These are phyloP conservation scores for Flaveria sonorensis DNA, from an alignment of 129 eudicot species.

Conservation along the genomic window DNA sequence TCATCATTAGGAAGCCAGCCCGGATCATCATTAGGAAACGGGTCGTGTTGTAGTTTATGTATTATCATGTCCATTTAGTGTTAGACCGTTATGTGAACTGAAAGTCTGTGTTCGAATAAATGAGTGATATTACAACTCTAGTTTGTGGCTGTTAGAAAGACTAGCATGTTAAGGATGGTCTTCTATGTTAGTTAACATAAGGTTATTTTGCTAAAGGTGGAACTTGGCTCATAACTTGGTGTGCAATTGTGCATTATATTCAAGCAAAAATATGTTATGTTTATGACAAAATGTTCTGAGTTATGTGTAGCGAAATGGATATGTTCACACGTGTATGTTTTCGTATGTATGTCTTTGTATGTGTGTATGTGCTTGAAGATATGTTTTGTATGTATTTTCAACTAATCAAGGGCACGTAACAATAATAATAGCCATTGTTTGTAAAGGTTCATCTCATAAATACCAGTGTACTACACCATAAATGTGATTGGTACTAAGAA, in stretches of 20 bases:
- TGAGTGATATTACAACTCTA: constrained; percentile 1
- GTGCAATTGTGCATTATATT: too few species aligned
- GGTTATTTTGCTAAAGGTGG: neutral
- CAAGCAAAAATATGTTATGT: too few species aligned
- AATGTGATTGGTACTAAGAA: neutral
- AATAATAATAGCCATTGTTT: too few species aligned
- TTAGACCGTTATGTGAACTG: neutral
- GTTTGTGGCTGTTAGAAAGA: constrained; percentile 15
- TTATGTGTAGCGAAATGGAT: too few species aligned
- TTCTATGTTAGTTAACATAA: neutral
- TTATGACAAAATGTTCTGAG: too few species aligned
- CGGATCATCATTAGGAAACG: constrained; percentile 34
- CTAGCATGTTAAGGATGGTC: neutral
- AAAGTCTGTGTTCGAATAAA: neutral
- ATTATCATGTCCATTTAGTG: neutral
- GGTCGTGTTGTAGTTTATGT: neutral
- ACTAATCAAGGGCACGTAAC: too few species aligned
- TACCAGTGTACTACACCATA: too few species aligned
- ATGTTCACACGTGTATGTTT: too few species aligned
- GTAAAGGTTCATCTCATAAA: too few species aligned
- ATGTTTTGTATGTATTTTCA: too few species aligned
- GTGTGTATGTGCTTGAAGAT: too few species aligned
- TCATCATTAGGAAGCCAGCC: constrained; percentile 40
- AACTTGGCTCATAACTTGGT: neutral
- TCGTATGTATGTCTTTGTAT: too few species aligned